phyloP scores from a whole-genome alignment of 345 rosid genomes.

The Carallia brachiata region DNA sequence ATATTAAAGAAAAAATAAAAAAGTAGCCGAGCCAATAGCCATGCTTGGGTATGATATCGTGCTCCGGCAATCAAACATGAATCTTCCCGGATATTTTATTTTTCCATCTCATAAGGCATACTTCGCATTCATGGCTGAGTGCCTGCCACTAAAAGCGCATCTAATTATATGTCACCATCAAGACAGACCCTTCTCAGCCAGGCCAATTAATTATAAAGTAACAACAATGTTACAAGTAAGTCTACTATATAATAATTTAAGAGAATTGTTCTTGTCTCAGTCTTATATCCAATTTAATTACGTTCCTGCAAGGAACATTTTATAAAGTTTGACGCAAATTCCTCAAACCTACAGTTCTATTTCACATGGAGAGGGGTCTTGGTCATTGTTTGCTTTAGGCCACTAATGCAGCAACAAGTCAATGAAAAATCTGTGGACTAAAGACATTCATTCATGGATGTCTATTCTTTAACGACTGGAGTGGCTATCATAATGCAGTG shows the following conservation, averaged over 20 bases:
- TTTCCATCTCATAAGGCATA: slow-evolving; percentile 22
- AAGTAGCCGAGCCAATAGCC: slow-evolving; percentile 32
- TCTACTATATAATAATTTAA: too few species aligned
- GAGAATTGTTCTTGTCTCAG: not conserved
- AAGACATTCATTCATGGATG: not conserved
- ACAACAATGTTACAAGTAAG: not conserved
- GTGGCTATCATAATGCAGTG: slow-evolving; percentile 17
- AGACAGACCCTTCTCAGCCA: slow-evolving; percentile 15
- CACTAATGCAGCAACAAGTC: slow-evolving; percentile 16
- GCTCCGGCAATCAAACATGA: slow-evolving; percentile 23
- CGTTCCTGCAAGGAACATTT: not conserved
- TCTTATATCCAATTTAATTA: not conserved
- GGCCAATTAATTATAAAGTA: not conserved
- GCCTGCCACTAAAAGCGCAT: slow-evolving; percentile 40
- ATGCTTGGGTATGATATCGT: slow-evolving; percentile 22
- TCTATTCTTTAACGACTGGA: not conserved
- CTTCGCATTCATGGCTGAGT: slow-evolving; percentile 31
- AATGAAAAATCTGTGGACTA: slow-evolving; percentile 6
- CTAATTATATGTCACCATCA: slow-evolving; percentile 24
- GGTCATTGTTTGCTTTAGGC: slow-evolving; percentile 15
- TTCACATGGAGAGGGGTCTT: slow-evolving; percentile 35
- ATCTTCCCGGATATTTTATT: slow-evolving; percentile 12
- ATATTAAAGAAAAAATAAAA: slow-evolving; percentile 9
- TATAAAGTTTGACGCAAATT: not conserved
- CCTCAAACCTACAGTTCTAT: not conserved